These are phyloP conservation scores for Diutina ranongensis DNA, from an alignment of 1,139 yeast genomes.

Conservation along the genomic window DNA sequence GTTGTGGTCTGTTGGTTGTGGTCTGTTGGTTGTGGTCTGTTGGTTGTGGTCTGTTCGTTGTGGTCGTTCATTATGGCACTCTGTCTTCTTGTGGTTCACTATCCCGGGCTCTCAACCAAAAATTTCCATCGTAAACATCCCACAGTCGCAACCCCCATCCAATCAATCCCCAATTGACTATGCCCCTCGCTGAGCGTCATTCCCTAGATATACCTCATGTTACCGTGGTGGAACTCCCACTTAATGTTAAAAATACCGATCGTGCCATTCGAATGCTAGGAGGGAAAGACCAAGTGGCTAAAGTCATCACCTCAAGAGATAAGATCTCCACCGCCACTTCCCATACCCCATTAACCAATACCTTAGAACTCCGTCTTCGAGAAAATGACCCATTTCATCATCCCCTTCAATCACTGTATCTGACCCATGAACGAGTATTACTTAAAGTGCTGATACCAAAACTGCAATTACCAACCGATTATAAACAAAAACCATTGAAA, in stretches of 20 bases:
- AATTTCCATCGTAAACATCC: not conserved
- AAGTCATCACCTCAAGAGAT: slow-evolving; percentile 21
- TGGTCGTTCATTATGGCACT: not conserved
- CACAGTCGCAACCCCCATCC: not conserved
- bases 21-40: not conserved
- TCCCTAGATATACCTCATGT: slow-evolving; percentile 69
- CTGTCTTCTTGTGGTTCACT: too few relatives aligned
- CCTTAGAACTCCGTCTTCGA: slow-evolving; percentile 54
- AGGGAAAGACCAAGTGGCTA: slow-evolving; percentile 40
- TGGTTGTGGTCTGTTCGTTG: not conserved
- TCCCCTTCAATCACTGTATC: slow-evolving; percentile 52
- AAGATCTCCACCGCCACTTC: slow-evolving; percentile 10
- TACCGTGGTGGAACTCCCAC: slow-evolving; percentile 71
- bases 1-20: too few relatives aligned
- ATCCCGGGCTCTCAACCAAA: not conserved
- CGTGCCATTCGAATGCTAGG: slow-evolving; percentile 72
- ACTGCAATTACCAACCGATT: slow-evolving; percentile 27
- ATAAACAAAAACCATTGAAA: slow-evolving; percentile 29
- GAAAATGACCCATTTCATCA: slow-evolving; percentile 63
- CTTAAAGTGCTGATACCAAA: slow-evolving; percentile 64
- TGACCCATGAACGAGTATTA: slow-evolving; percentile 49
- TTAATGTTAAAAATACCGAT: slow-evolving; percentile 49
- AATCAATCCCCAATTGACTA: not conserved
- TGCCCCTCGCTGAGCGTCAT: slow-evolving; percentile 20
- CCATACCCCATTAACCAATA: slow-evolving; percentile 11